A percentile compares a stretch with the other conserved stretches of the same genome.
Conservation (phyloP, 1,284 basidiomycete species). For the Naganishia sp. region DNA sequence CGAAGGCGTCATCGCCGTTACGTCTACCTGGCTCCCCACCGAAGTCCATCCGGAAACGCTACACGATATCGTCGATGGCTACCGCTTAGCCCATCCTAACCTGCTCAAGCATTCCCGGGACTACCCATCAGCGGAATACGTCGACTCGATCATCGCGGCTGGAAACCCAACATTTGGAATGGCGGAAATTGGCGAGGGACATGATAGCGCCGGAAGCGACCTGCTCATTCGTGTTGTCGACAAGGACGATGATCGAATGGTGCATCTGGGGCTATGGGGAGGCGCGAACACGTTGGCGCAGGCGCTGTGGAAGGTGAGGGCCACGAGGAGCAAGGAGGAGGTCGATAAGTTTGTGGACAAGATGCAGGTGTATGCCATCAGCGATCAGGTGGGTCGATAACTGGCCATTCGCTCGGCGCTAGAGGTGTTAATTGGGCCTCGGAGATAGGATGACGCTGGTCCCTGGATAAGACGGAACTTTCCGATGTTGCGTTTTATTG, state of each 20-base stretch:
- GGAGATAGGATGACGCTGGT: conserved; percentile 29
- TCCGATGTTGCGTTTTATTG: conserved; percentile 31
- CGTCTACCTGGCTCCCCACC: conserved; percentile 32
- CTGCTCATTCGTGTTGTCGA: conserved; percentile 33
- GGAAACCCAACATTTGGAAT: conserved; percentile 31
- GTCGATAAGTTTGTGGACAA: conserved; percentile 24
- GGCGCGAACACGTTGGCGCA: conserved; percentile 35
- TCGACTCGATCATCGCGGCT: conserved; percentile 12
- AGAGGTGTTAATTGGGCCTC: background rate
- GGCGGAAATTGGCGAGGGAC: conserved; percentile 29
- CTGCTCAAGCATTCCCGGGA: conserved; percentile 9
- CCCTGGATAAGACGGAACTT: conserved; percentile 36
- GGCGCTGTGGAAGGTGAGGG: conserved; percentile 30
- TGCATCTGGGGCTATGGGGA: conserved; percentile 35
- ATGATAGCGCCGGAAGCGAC: conserved; percentile 24
- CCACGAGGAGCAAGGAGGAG: conserved; percentile 22
- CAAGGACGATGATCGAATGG: conserved; percentile 19
- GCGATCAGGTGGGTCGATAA: conserved; percentile 33
- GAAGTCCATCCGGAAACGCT: conserved; percentile 30
- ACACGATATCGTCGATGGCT: conserved; percentile 27
- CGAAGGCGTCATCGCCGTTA: conserved; percentile 34
- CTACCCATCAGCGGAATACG: conserved; percentile 17
- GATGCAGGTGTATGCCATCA: conserved; percentile 35
- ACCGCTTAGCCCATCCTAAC: conserved; percentile 3
- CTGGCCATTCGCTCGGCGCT: background rate